phyloP scores from a whole-genome alignment of 2,329 filamentous ascomycete genomes.

The Fusarium sp. region DNA sequence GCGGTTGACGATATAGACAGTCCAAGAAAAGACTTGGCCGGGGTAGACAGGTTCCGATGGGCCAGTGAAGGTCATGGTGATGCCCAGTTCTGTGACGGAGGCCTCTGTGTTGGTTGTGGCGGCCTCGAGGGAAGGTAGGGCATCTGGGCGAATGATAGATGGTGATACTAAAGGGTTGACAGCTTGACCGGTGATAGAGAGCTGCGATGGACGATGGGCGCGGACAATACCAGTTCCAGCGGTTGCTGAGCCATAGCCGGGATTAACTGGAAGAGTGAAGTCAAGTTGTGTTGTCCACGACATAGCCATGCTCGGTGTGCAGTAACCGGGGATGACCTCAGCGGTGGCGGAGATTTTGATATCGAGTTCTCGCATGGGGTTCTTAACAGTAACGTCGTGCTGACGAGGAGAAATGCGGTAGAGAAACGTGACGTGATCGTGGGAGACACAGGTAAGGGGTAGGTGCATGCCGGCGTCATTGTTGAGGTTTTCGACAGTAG shows the following conservation, averaged over 20 bases:
- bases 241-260: conserved; percentile 68
- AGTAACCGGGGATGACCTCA: conserved; percentile 67
- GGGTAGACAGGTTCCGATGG: conserved; percentile 69
- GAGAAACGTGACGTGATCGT: conserved; percentile 81
- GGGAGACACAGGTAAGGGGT: conserved; percentile 73
- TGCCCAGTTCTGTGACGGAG: conserved; percentile 71
- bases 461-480: conserved; percentile 62
- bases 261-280: conserved; percentile 75
- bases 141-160: conserved; percentile 69
- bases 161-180: conserved; percentile 69
- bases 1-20: conserved; percentile 81
- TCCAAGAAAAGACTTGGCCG: conserved; percentile 78
- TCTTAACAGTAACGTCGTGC: conserved; percentile 61
- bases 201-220: conserved; percentile 72
- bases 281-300: conserved; percentile 77
- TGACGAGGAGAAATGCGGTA: conserved; percentile 73
- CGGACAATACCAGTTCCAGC: conserved; percentile 69
- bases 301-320: conserved; percentile 73
- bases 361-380: conserved; percentile 65
- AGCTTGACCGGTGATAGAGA: conserved; percentile 69
- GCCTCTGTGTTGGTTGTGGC: conserved; percentile 62
- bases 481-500: conserved; percentile 70
- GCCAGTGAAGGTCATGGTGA: conserved; percentile 80
- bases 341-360: conserved; percentile 73
- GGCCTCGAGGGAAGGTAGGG: conserved; percentile 70